Evolutionary conservation across 1,284 basidiomycete species (phyloP), one percentile per base, ranked within the genome.

Genomic region (Takashimella koratensis): DNA sequence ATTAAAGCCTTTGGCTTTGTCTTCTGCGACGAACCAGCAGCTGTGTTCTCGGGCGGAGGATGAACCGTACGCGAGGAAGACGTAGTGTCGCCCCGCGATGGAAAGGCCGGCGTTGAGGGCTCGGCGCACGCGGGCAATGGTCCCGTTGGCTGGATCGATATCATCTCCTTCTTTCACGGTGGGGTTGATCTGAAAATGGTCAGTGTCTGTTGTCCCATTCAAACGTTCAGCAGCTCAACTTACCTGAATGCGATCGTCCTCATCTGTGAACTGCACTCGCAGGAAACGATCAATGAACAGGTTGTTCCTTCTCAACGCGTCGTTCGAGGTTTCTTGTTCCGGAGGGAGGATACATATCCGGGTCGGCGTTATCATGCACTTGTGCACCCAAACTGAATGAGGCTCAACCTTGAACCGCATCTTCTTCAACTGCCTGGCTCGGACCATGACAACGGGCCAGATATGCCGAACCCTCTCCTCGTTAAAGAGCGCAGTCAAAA

Each of bases 211-310:
- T 11, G 27, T 43, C n/a, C n/a, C n/a, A 20, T 43, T 10, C 13
- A 40, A 23, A 11, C 8, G 12, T n/a, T 51, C 13, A 36, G 21
- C 49, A 20, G 11, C 16, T 42, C 24, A 25, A 23, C 54, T 36
- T 43, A 59, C 58, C 49, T 61, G 57, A 1, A 68, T 42, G 3
- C 54, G 53, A 41, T 59, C 60, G 20, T 57, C 48, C 41, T 69
- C 64, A 48, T 69, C 67, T 6, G 57, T 55, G 45, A 69, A 67
- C 30, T 61, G 58, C 4, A 67, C 67, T 16, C 64, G 57, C 12
- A 69, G 52, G 42, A 69, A 67, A 6, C 60, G 60, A 30, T 65
- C 62, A 11, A 51, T 25, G 19, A 57, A 43, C 13, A 49, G 20
- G 2, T 43, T 30, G 49, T 59, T 54, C 11, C 47, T 47, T 2